Evolutionary conservation across 2,329 filamentous ascomycete genomes (phyloP), one percentile per base, ranked within the genome.

Genomic region (Pseudocercospora vitis): DNA sequence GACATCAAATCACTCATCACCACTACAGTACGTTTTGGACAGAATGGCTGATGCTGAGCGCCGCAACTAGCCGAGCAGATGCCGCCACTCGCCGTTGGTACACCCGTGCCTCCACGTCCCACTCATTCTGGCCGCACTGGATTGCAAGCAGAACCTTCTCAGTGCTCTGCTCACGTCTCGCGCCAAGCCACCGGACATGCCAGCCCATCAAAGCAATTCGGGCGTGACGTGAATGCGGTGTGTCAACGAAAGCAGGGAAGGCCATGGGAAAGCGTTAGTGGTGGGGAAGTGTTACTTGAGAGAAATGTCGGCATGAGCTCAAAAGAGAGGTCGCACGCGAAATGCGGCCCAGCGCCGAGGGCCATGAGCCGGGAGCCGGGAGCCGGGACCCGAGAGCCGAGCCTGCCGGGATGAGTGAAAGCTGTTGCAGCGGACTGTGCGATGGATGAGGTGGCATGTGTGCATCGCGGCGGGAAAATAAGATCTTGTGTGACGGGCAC

Each of bases 141-240:
- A 35, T n/a, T 14, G 32, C 32, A 39, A 37, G 33, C 33, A 39
- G 21, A 39, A 39, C n/a, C 19, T 23, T 16, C 21, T 42, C n/a
- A n/a, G n/a, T n/a, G n/a, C n/a, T n/a, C n/a, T n/a, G n/a, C n/a
- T n/a, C n/a, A n/a, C n/a, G n/a, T n/a, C 9, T 42, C 21, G 19
- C 19, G 37, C 37, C 37, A 42, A 42, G 37, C n/a, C 2, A 23
- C 35, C 35, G 35, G 21, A 14, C 16, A 21, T 11, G 35, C 35
- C 35, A 39, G 12, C 32, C 19, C n/a, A n/a, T n/a, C n/a, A n/a
- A n/a, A n/a, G n/a, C n/a, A n/a, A n/a, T n/a, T n/a, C n/a, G n/a
- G n/a, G n/a, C 8, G 37, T 40, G 37, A 40, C 37, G 37, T 40
- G 37, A 40, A 40, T 24, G 37, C 37, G n/a, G 37, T 40, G 21